Percentiles rank a stretch among this genome's conserved stretches.
Conservation (phyloP, 2,329 filamentous ascomycete species). For the Emmonsia crescens region DNA sequence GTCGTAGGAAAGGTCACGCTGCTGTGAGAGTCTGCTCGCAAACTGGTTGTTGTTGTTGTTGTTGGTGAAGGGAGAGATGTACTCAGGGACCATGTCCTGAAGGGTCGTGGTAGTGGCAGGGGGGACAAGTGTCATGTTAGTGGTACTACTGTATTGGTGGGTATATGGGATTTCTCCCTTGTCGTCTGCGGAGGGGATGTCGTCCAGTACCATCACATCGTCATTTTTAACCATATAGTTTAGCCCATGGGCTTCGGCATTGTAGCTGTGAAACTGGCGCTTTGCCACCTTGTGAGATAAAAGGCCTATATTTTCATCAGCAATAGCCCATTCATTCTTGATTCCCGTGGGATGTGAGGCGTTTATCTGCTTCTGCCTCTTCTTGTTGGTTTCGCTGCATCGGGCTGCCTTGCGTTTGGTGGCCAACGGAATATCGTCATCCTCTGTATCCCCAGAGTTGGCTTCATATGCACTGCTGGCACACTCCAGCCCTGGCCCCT, state of each 20-base stretch:
- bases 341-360: not conserved
- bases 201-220: not conserved
- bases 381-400: not conserved
- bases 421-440: conserved; percentile 14
- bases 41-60: not conserved
- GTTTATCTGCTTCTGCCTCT: not conserved
- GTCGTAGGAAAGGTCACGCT: not conserved
- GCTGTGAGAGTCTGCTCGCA: not conserved
- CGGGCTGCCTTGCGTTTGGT: conserved; percentile 5
- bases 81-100: not conserved
- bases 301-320: not conserved
- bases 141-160: not conserved
- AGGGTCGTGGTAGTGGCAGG: not conserved
- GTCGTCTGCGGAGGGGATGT: too few relatives aligned
- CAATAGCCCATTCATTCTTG: not conserved
- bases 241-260: not conserved
- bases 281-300: not conserved
- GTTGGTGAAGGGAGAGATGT: not conserved
- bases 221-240: not conserved
- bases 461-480: conserved; percentile 1
- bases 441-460: conserved; percentile 6
- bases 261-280: not conserved
- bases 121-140: not conserved
- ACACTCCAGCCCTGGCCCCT: too few relatives aligned
- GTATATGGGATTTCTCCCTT: not conserved